These are phyloP conservation scores for Takakia lepidozioides DNA, from an alignment of 225 moss, liverwort and hornwort genomes.

Conservation along the genomic window DNA sequence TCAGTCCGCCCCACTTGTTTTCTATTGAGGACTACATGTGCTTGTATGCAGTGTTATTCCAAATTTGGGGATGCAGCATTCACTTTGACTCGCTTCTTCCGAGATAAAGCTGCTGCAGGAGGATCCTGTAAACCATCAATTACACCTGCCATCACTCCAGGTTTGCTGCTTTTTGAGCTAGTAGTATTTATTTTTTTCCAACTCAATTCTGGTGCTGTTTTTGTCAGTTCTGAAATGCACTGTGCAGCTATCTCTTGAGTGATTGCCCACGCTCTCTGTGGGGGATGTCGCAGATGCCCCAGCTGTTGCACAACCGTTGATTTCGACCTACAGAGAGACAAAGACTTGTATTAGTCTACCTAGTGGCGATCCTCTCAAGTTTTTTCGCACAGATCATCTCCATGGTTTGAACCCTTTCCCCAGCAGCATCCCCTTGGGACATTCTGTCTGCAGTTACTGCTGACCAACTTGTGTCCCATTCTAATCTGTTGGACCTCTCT, in stretches of 20 bases:
- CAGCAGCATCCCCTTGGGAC: no score
- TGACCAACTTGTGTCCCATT: no score
- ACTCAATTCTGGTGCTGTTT: neutral
- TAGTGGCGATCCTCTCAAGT: conserved; percentile 30
- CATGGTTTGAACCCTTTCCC: conserved; percentile 2
- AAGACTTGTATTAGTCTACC: conserved; percentile 6
- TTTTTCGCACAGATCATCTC: conserved; percentile 24
- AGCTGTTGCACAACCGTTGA: conserved; percentile 15
- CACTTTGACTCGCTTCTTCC: conserved; percentile 79
- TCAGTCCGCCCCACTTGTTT: no score
- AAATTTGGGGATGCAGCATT: conserved; percentile 97
- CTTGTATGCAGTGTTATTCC: conserved; percentile 62
- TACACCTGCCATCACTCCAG: conserved; percentile 18
- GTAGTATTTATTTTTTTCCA: neutral
- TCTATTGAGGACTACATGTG: no score
- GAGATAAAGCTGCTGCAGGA: conserved; percentile 44
- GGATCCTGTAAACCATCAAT: conserved; percentile 22
- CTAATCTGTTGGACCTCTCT: no score
- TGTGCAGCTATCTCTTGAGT: no score
- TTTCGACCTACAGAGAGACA: conserved; percentile 16
- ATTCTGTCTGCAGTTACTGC: no score
- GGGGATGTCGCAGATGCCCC: conserved; percentile 14
- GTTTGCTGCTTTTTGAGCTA: conserved; percentile 6
- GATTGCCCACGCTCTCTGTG: neutral
- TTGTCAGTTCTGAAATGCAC: neutral